Evolutionary conservation across 805 yeast species (phyloP).

Genomic region (Dipodascus albidus): DNA sequence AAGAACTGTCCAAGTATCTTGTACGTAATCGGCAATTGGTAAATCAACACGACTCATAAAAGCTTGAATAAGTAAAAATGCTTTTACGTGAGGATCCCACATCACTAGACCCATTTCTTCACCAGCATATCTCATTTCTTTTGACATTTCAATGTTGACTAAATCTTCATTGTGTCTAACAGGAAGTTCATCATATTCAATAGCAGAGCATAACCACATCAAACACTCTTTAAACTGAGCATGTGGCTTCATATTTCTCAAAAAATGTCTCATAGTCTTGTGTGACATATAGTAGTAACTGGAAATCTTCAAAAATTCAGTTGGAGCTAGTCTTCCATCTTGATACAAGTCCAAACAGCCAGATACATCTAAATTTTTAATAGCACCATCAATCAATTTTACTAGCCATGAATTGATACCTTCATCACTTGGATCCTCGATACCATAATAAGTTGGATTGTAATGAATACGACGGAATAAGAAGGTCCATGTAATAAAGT

Average conservation of each 20-base stretch:
- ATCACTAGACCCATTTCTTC: constrained; percentile 28
- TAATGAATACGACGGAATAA: constrained; percentile 62
- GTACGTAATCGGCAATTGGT: constrained; percentile 91
- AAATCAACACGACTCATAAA: constrained; percentile 59
- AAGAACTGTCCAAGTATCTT: constrained; percentile 83
- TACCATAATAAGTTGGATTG: constrained; percentile 67
- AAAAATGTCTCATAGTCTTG: constrained; percentile 63
- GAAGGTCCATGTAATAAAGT: constrained; percentile 68
- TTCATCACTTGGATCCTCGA: constrained; percentile 48
- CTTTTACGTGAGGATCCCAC: constrained; percentile 83
- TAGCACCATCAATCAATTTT: constrained; percentile 51
- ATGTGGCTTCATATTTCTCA: constrained; percentile 36
- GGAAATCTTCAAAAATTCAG: constrained; percentile 74
- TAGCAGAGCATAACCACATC: constrained; percentile 46
- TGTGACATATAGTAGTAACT: constrained; percentile 92
- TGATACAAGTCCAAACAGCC: constrained; percentile 44
- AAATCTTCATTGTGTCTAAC: constrained; percentile 88
- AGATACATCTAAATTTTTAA: constrained; percentile 58
- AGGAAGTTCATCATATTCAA: constrained; percentile 80
- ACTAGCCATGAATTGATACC: constrained; percentile 26
- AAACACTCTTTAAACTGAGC: constrained; percentile 53
- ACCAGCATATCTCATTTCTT: constrained; percentile 52
- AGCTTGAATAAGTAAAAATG: constrained; percentile 62
- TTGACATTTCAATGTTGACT: constrained; percentile 74
- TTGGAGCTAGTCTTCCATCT: constrained; percentile 34